Evolutionary conservation across 331 rosid genomes (phyloP).

Genomic region (Erythrophleum ivorense): DNA sequence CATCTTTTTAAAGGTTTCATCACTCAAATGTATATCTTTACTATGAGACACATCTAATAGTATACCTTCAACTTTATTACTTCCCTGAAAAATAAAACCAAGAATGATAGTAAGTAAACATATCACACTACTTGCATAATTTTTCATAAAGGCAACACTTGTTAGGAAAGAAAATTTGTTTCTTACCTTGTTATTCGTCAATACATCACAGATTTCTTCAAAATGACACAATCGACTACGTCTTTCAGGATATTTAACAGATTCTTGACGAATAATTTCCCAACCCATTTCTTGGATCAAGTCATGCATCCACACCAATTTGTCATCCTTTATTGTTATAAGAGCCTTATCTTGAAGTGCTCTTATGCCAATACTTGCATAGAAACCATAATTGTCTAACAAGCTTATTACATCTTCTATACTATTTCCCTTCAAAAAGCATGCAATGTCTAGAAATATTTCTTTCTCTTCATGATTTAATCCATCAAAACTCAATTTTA

Average conservation of each 20-base stretch:
- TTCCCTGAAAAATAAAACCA: neutral
- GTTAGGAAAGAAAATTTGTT: neutral
- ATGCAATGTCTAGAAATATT: conserved; percentile 1
- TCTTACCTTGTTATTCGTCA: neutral
- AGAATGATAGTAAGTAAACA: neutral
- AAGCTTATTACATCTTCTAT: neutral
- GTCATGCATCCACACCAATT: neutral
- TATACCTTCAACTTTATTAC: neutral
- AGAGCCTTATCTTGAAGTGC: neutral
- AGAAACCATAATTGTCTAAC: neutral
- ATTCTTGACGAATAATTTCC: neutral
- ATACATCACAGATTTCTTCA: neutral
- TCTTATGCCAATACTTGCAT: neutral
- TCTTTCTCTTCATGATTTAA: neutral
- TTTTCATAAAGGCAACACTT: neutral
- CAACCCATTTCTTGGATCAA: neutral
- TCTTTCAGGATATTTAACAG: neutral
- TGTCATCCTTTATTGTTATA: rapidly evolving
- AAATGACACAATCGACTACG: neutral
- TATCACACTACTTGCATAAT: neutral
- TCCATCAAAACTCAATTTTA: neutral
- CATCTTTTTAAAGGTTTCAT: neutral
- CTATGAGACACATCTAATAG: neutral
- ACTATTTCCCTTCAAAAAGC: neutral
- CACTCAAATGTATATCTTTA: neutral